Percentiles rank a stretch among this genome's conserved stretches.
These are phyloP conservation scores for Pezizomycotina sp. DNA, from an alignment of 2,329 filamentous ascomycete species.

Conservation along the genomic window DNA sequence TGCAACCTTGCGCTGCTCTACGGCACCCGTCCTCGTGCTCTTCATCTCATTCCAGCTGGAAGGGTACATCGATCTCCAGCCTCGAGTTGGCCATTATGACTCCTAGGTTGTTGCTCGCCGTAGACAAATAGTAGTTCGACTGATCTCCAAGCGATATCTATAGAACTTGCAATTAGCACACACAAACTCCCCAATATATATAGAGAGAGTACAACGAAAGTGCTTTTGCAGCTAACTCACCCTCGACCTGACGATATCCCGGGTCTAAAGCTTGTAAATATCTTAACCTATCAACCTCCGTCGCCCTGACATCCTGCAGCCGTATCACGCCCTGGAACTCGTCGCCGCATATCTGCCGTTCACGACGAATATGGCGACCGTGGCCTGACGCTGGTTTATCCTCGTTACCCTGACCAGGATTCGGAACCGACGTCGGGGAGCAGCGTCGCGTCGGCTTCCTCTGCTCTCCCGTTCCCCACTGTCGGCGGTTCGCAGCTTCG, in stretches of 20 bases:
- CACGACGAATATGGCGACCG: slow-evolving; percentile 71
- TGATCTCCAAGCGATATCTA: slow-evolving; percentile 84
- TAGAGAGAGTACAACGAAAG: slow-evolving; percentile 1
- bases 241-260: slow-evolving; percentile 73
- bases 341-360: slow-evolving; percentile 55
- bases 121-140: slow-evolving; percentile 86
- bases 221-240: slow-evolving; percentile 46
- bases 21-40: slow-evolving; percentile 60
- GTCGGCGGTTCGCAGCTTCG: slow-evolving; percentile 37
- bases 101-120: slow-evolving; percentile 76
- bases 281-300: slow-evolving; percentile 87
- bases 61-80: slow-evolving; percentile 77
- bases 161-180: slow-evolving; percentile 1
- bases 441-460: slow-evolving; percentile 50
- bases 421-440: slow-evolving; percentile 66
- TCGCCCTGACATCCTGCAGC: slow-evolving; percentile 79
- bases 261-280: slow-evolving; percentile 78
- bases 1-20: slow-evolving; percentile 78
- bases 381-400: slow-evolving; percentile 69
- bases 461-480: slow-evolving; percentile 26
- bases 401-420: slow-evolving; percentile 72
- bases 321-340: slow-evolving; percentile 76
- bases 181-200: not conserved
- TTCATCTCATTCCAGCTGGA: slow-evolving; percentile 90
- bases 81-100: slow-evolving; percentile 69